A percentile compares a stretch with the other conserved stretches of the same genome.
phyloP scores from a whole-genome alignment of 1,139 yeast genomes.

The Nematodospora anomalae region DNA sequence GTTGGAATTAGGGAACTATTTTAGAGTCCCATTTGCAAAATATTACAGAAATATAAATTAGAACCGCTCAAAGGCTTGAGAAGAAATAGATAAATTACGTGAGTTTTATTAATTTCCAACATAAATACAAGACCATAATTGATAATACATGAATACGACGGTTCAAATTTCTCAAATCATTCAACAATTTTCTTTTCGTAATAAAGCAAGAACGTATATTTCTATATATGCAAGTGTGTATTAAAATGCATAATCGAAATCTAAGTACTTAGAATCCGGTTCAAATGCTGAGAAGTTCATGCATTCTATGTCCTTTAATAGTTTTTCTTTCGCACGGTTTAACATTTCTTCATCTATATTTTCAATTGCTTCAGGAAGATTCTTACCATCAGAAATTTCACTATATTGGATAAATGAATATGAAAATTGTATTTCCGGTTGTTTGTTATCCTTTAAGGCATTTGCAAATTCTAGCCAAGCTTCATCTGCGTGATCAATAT shows the following conservation, averaged over 20 bases:
- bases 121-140: no score
- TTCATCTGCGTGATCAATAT: slow-evolving; percentile 11
- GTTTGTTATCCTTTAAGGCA: neutral
- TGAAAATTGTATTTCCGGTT: neutral
- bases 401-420: neutral
- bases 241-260: slow-evolving; percentile 6
- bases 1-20: no score
- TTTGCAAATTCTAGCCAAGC: neutral
- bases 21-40: no score
- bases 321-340: neutral
- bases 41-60: no score
- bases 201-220: no score
- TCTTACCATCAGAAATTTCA: neutral
- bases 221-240: no score
- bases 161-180: no score
- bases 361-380: neutral
- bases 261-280: neutral
- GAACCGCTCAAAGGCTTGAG: no score
- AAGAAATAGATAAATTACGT: no score
- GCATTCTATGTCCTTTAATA: neutral
- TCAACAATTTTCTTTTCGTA: no score
- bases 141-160: no score
- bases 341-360: neutral
- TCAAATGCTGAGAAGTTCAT: neutral
- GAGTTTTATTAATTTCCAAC: no score